A percentile compares a stretch with the other conserved stretches of the same genome.
These are phyloP conservation scores for Ogataea parapolymorpha DNA, from an alignment of 805 yeast species.

Conservation along the genomic window DNA sequence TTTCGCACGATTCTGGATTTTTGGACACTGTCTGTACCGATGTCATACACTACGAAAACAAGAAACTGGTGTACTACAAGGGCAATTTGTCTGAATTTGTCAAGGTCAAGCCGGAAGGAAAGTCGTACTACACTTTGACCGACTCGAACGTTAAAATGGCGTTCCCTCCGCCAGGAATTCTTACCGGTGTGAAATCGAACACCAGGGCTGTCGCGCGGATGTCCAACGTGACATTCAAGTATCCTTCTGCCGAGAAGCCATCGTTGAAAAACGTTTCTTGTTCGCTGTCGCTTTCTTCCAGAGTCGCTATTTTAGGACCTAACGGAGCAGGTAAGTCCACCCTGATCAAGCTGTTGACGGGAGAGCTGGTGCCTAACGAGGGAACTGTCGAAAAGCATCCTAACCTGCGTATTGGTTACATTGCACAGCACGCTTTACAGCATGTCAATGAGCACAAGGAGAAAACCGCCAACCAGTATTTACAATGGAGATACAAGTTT, in stretches of 20 bases:
- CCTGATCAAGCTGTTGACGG: conserved; percentile 87
- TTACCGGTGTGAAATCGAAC: conserved; percentile 94
- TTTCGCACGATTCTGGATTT: conserved; percentile 97
- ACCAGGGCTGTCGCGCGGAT: conserved; percentile 80
- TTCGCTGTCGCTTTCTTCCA: conserved; percentile 90
- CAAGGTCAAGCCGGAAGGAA: conserved; percentile 90
- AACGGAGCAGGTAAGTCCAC: conserved; percentile 99
- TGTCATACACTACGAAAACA: conserved; percentile 93
- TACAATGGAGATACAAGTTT: conserved; percentile 97
- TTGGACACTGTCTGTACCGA: conserved; percentile 95
- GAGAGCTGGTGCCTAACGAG: conserved; percentile 77
- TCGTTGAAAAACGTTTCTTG: conserved; percentile 77
- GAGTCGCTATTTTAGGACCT: conserved; percentile 96
- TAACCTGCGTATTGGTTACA: conserved; percentile 94
- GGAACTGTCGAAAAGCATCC: conserved; percentile 98
- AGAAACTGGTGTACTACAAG: conserved; percentile 90
- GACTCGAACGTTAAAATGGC: conserved; percentile 94
- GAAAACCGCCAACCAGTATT: conserved; percentile 94
- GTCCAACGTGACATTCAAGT: conserved; percentile 78
- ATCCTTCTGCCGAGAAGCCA: conserved; percentile 87
- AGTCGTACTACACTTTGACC: conserved; percentile 89
- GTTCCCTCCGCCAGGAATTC: conserved; percentile 97
- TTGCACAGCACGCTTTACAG: conserved; percentile 97
- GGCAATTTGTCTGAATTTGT: conserved; percentile 95
- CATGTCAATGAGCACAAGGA: conserved; percentile 97